phyloP scores from a whole-genome alignment of 495 filamentous ascomycete species.

The Thermothielavioides terrestris region DNA sequence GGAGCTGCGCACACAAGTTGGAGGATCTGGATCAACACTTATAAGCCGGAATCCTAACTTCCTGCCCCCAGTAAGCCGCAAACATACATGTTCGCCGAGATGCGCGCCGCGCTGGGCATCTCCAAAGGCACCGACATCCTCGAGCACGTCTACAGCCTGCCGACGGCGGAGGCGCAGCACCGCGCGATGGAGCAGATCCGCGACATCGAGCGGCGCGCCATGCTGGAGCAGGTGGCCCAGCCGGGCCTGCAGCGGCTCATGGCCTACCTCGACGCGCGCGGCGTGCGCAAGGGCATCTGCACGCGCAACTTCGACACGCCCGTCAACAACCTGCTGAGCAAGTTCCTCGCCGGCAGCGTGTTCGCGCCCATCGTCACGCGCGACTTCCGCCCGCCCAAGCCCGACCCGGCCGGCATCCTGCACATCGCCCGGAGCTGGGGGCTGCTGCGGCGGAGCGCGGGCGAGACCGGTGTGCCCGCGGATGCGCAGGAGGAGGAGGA shows the following conservation, averaged over 20 bases:
- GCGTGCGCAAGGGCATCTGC: constrained; percentile 72
- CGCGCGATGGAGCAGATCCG: constrained; percentile 63
- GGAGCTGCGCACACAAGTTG: too few relatives aligned
- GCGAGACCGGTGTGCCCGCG: constrained; percentile 18
- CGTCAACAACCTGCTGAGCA: constrained; percentile 57
- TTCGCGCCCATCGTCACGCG: constrained; percentile 83
- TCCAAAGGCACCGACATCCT: constrained; percentile 69
- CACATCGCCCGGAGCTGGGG: constrained; percentile 75
- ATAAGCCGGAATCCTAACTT: neutral
- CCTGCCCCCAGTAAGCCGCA: constrained; percentile 61
- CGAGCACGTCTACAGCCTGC: constrained; percentile 70
- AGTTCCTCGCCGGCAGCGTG: constrained; percentile 54
- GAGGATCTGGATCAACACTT: too few relatives aligned
- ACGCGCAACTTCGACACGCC: constrained; percentile 87
- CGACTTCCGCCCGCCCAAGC: constrained; percentile 78
- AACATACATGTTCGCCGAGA: constrained; percentile 86
- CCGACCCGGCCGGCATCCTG: constrained; percentile 76
- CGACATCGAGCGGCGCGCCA: constrained; percentile 68
- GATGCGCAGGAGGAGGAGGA: constrained; percentile 15
- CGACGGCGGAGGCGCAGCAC: constrained; percentile 47
- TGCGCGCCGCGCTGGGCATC: constrained; percentile 65
- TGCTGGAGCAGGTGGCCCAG: constrained; percentile 70
- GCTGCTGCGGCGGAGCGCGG: constrained; percentile 40
- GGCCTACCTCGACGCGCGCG: constrained; percentile 61
- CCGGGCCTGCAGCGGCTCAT: constrained; percentile 67